Evolutionary conservation across 768 basidiomycete genomes (phyloP), one percentile per base, ranked within the genome.

Genomic region (Postia placenta): DNA sequence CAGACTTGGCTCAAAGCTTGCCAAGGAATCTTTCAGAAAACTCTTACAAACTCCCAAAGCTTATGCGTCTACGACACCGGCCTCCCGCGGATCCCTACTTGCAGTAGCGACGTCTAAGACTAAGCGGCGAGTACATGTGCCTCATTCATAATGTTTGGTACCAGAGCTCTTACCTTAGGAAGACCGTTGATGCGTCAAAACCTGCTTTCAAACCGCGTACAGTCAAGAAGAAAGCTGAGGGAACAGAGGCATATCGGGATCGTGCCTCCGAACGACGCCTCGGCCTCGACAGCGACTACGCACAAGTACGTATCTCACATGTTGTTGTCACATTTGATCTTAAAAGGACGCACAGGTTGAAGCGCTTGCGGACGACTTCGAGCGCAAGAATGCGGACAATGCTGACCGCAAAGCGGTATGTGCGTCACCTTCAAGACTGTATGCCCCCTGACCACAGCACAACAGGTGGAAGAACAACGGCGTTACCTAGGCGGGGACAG

Each of bases 191-290:
- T 47, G 61, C 78, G 11, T 73, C 78, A 1, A 69, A 82, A 51
- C 79, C 86, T 17, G 74, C 78, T 0, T 92, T 93, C 66, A 90
- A 90, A 58, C 91, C 91, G 11, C 75, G 91, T 43, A 89, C 85
- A 57, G 72, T 91, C 35, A 88, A 83, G 68, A 83, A 83, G 63
- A 52, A 62, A 5, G 52, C 66, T 0, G 76, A 76, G 11, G 60
- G 64, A 15, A 74, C 68, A 52, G 88, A 88, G 55, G 73, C 69
- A 52, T 92, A 91, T 58, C 79, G 87, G 26, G 82, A 92, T 63
- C 79, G 87, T 38, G 88, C 89, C 11, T 72, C 80, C 2, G 88
- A 92, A 60, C 74, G 88, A 42, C 71, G 89, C 25, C 66, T 61
- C 4, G 90, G 87, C 1, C 68, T 70, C 41, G 82, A 73, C 12